phyloP scores from a whole-genome alignment of 768 basidiomycete genomes.

The Leccinum aurantiacum region DNA sequence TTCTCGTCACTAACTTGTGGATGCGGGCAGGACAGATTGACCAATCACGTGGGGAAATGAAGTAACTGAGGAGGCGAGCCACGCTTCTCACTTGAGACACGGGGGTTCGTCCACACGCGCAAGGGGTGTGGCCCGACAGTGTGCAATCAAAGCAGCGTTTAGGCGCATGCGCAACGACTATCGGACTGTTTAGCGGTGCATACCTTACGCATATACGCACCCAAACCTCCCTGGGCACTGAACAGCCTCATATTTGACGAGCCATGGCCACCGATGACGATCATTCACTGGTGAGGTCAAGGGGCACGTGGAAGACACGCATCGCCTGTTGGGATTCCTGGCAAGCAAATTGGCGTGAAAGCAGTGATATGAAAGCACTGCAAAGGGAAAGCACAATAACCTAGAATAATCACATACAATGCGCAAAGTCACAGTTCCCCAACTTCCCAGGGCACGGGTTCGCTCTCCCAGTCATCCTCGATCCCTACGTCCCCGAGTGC shows the following conservation, averaged over 20 bases:
- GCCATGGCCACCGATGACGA: not conserved
- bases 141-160: conserved; percentile 17
- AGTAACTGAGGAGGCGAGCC: conserved; percentile 25
- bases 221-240: conserved; percentile 13
- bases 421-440: conserved; percentile 58
- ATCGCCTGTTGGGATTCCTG: conserved; percentile 19
- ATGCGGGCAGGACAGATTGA: conserved; percentile 30
- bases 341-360: conserved; percentile 26
- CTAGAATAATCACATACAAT: conserved; percentile 32
- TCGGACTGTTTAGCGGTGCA: conserved; percentile 11
- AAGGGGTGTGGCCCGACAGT: conserved; percentile 24
- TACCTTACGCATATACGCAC: conserved; percentile 19
- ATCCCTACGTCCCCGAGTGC: conserved; percentile 46
- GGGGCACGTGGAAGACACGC: conserved; percentile 30
- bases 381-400: conserved; percentile 27
- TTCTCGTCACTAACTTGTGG: conserved; percentile 32
- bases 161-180: conserved; percentile 8
- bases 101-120: conserved; percentile 29
- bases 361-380: conserved; percentile 35
- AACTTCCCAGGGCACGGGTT: conserved; percentile 79
- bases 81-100: conserved; percentile 24
- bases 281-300: not conserved
- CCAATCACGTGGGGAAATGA: conserved; percentile 26
- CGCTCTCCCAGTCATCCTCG: conserved; percentile 73
- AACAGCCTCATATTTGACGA: conserved; percentile 12